phyloP scores from a whole-genome alignment of 345 rosid genomes.

The Eucalyptus marginata region DNA sequence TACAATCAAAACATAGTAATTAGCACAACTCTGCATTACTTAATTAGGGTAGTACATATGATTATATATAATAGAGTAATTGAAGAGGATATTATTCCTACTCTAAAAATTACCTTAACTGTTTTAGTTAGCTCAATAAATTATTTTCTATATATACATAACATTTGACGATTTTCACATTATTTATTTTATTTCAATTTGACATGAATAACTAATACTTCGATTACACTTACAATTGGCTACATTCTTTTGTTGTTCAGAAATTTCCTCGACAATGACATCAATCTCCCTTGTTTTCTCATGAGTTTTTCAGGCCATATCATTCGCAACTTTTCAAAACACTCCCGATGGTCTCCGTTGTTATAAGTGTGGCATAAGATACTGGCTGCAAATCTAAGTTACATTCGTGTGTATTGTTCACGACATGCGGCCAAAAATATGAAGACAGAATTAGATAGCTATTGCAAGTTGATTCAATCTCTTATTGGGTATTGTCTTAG shows the following conservation, averaged over 20 bases:
- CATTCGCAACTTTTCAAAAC: no score
- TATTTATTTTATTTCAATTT: neutral
- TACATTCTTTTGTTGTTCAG: neutral
- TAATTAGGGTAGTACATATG: neutral
- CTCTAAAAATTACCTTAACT: neutral
- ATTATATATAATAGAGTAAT: neutral
- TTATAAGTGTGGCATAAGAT: no score
- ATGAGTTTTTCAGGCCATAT: neutral
- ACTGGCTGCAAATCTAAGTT: no score
- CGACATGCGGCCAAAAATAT: no score
- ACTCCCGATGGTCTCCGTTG: no score
- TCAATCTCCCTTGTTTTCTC: neutral
- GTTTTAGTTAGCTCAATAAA: neutral
- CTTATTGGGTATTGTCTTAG: neutral
- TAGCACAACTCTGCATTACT: neutral
- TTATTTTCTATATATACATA: rapidly evolving
- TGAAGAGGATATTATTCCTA: neutral
- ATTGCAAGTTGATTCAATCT: neutral
- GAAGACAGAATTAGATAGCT: neutral
- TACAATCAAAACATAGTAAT: no score
- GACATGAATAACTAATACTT: neutral
- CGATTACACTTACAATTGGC: neutral
- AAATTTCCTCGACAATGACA: neutral
- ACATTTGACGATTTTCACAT: neutral
- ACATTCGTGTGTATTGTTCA: no score